Evolutionary conservation across 106 monocot genomes (phyloP), one percentile per base, ranked within the genome.

Genomic region (Hemerocallis citrina): DNA sequence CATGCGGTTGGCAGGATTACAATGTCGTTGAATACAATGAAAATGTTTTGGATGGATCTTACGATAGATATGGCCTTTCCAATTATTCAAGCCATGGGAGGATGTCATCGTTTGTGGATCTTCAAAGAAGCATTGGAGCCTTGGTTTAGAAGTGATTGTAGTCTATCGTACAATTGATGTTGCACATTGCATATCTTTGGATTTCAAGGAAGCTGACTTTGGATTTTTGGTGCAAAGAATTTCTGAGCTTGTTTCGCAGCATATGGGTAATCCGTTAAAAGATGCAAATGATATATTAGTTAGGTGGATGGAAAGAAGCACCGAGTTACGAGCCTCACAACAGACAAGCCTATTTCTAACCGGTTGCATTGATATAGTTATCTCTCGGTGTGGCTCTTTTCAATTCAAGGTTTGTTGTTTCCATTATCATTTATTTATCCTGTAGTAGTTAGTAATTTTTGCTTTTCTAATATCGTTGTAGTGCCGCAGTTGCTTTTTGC

Each of bases 101-200:
- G 55, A 81, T 98, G 76, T 88, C 96, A 27, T 74, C 81, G 16
- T 79, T 98, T 16, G 40, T 73, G 34, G 91, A 91, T 68, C 83
- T 98, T 35, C 91, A 98, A 70, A 70, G 79, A 32, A 75, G 77
- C 61, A 89, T 89, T 46, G 87, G 96, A 3, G 88, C 74, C 91
- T 92, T 52, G 91, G 91, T 27, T 98, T 85, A 77, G 96, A 98
- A 85, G 91, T 92, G 28, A 85, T 98, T 55, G 59, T 98, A 60
- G 79, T 98, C 36, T 88, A 91, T 55, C 82, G 79, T 59, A 31
- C 77, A 23, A 78, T 91, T 49, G 96, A 98, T 54, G 68, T 98
- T 50, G 79, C 88, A 64, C 84, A 98, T 17, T 98, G 96, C 70
- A 73, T 91, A 52, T 67, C 66, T 6, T 64, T 92, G 41, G 96